phyloP scores from a whole-genome alignment of 2,329 filamentous ascomycete genomes.

The Ilyonectria sp. region DNA sequence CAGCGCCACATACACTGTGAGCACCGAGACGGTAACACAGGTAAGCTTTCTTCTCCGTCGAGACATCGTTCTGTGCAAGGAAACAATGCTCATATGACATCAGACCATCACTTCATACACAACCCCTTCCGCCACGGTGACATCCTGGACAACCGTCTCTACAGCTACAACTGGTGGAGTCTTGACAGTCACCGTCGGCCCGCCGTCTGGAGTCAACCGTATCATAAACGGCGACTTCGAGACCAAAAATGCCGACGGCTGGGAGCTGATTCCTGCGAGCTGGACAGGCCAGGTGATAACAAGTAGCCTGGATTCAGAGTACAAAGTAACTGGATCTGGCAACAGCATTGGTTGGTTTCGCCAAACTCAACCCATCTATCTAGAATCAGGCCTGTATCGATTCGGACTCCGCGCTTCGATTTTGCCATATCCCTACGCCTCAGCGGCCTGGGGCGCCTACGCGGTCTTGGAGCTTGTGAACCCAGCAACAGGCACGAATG shows the following conservation, averaged over 20 bases:
- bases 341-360: constrained; percentile 16
- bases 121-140: constrained; percentile 23
- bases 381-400: constrained; percentile 25
- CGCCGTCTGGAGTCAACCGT: constrained; percentile 17
- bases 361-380: constrained; percentile 15
- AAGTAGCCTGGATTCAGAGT: constrained; percentile 11
- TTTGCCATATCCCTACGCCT: not conserved
- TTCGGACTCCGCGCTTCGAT: not conserved
- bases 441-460: not conserved
- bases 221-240: constrained; percentile 31
- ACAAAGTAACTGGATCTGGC: constrained; percentile 1
- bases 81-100: not conserved
- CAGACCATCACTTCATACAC: constrained; percentile 20
- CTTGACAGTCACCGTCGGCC: constrained; percentile 27
- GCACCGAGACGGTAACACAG: constrained; percentile 25
- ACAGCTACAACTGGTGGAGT: constrained; percentile 27
- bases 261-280: constrained; percentile 20
- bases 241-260: constrained; percentile 16
- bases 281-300: constrained; percentile 22
- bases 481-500: constrained; percentile 20
- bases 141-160: constrained; percentile 27
- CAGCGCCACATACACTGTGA: constrained; percentile 30
- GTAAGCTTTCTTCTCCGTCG: not conserved
- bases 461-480: constrained; percentile 26
- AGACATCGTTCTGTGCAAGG: too few relatives aligned